Percentiles rank a stretch among this genome's conserved stretches.
Evolutionary conservation across 2,329 filamentous ascomycete species (phyloP).

Genomic region (Hypoxylon sp.): DNA sequence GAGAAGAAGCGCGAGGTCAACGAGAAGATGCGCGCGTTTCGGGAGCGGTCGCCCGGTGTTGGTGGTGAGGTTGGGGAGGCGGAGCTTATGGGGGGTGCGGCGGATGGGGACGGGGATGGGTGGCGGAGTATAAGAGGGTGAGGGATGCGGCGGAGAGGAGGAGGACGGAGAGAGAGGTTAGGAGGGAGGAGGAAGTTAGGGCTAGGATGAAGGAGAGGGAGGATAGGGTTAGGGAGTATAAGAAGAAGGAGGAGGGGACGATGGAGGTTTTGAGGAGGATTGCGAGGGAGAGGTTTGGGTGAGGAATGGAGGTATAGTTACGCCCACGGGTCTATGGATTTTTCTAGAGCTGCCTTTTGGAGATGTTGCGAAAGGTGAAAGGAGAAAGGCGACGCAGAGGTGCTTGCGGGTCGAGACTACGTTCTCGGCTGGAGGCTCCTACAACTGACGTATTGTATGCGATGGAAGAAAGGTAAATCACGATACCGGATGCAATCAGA

Average conservation of each 20-base stretch:
- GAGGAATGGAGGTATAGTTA: neutral
- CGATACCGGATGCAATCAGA: neutral
- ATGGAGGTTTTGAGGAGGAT: conserved; percentile 85
- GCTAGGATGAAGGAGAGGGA: conserved; percentile 85
- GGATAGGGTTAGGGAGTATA: conserved; percentile 78
- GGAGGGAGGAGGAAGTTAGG: conserved; percentile 84
- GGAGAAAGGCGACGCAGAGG: too few species aligned
- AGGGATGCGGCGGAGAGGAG: conserved; percentile 77
- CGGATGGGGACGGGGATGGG: conserved; percentile 65
- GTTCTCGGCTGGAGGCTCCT: neutral
- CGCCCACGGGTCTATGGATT: too few species aligned
- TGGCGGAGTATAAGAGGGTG: conserved; percentile 78
- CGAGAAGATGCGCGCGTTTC: conserved; percentile 80
- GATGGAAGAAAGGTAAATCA: neutral
- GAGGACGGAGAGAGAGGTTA: conserved; percentile 87
- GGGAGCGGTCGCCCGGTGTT: conserved; percentile 74
- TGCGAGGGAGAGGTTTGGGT: conserved; percentile 84
- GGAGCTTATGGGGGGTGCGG: conserved; percentile 82
- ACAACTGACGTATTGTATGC: neutral
- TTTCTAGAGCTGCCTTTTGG: too few species aligned
- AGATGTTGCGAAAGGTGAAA: too few species aligned
- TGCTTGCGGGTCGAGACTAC: too few species aligned
- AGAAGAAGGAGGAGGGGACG: conserved; percentile 84
- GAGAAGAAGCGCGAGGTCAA: conserved; percentile 86
- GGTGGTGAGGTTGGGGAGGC: conserved; percentile 73